Conservation (phyloP, 257 asterid species). For the Nemophila menziesii region DNA sequence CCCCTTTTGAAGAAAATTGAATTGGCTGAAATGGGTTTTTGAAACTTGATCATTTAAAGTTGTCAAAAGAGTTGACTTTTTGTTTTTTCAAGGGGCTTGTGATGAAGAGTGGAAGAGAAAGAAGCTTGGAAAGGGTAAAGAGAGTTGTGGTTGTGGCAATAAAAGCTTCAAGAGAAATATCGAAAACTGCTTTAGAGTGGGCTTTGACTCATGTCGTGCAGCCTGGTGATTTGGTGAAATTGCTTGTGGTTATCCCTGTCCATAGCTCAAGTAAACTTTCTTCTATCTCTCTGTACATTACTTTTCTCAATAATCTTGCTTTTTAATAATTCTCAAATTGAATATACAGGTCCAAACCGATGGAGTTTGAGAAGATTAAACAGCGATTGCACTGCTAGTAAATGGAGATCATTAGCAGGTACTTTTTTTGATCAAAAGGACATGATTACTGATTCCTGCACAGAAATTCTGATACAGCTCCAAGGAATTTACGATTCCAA, state of each 20-base stretch:
- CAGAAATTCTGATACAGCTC: slow-evolving; percentile 54
- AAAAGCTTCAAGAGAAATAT: slow-evolving; percentile 49
- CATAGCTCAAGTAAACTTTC: slow-evolving; percentile 41
- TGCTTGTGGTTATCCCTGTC: slow-evolving; percentile 48
- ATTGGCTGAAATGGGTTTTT: background rate
- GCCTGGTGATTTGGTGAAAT: slow-evolving; percentile 60
- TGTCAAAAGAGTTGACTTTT: background rate
- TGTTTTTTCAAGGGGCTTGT: background rate
- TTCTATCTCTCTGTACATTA: background rate
- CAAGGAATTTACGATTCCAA: slow-evolving; percentile 47
- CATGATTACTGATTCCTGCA: slow-evolving; percentile 44
- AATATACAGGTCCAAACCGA: slow-evolving; percentile 33
- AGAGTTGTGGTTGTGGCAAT: slow-evolving; percentile 60
- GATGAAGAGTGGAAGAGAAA: slow-evolving; percentile 21
- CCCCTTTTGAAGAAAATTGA: background rate
- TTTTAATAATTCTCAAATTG: background rate
- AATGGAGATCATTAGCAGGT: slow-evolving; percentile 43
- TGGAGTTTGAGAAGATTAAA: slow-evolving; percentile 55
- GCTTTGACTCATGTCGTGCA: slow-evolving; percentile 66
- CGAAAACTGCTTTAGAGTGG: slow-evolving; percentile 64
- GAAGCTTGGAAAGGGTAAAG: slow-evolving; percentile 23
- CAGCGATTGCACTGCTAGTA: slow-evolving; percentile 41
- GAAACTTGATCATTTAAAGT: background rate
- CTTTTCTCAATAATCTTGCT: background rate
- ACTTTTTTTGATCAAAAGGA: slow-evolving; percentile 58